Percentiles rank a stretch among this genome's conserved stretches.
These are phyloP conservation scores for Oenanthe sinensis DNA, from an alignment of 129 eudicot genomes.

Conservation along the genomic window DNA sequence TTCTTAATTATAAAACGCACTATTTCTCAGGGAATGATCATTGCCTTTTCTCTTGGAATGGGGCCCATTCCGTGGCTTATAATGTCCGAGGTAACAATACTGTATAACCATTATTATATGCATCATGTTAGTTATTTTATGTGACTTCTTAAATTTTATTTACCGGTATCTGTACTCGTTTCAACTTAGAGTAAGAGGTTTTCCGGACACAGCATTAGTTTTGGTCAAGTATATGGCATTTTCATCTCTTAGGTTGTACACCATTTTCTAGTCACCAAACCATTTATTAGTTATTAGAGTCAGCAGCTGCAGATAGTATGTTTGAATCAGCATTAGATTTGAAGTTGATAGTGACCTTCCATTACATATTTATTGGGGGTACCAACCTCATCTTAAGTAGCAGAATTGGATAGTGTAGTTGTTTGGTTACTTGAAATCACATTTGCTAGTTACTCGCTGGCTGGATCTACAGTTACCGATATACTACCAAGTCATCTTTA, in stretches of 20 bases:
- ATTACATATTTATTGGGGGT: background rate
- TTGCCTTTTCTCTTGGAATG: slow-evolving; percentile 83
- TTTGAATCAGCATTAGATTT: background rate
- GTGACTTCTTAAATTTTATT: background rate
- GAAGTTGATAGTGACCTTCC: background rate
- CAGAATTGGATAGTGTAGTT: background rate
- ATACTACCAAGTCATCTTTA: background rate
- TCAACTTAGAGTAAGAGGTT: background rate
- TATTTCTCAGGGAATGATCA: slow-evolving; percentile 56
- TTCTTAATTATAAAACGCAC: slow-evolving; percentile 5
- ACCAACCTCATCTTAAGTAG: background rate
- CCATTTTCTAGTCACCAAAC: background rate
- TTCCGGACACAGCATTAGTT: background rate
- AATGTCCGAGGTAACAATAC: slow-evolving; percentile 73
- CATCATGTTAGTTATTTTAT: background rate
- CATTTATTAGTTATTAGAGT: background rate
- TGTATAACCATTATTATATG: background rate
- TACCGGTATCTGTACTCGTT: background rate
- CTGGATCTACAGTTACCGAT: too few species aligned
- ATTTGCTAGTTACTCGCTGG: background rate
- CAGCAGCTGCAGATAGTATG: background rate
- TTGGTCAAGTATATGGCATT: background rate
- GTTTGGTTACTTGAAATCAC: background rate
- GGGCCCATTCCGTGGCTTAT: slow-evolving; percentile 95
- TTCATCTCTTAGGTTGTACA: background rate